A percentile compares a stretch with the other conserved stretches of the same genome.
Evolutionary conservation across 2,329 filamentous ascomycete species (phyloP).

Genomic region (Hypoxylon sp.): DNA sequence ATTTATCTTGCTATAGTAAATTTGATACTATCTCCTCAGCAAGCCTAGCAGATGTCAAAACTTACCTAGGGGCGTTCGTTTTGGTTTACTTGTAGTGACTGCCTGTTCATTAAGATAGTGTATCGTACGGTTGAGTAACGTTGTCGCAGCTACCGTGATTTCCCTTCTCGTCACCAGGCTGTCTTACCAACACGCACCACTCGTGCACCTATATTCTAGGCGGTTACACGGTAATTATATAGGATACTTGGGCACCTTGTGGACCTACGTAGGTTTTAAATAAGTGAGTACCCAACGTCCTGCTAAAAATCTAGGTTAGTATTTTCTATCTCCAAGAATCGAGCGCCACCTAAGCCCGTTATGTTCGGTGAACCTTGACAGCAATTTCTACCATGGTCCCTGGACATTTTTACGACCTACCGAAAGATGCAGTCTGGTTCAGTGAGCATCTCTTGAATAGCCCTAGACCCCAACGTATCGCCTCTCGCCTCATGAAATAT

Average conservation of each 20-base stretch:
- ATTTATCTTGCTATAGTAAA: not conserved
- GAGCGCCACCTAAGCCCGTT: too few relatives aligned
- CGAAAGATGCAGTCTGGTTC: slow-evolving; percentile 44
- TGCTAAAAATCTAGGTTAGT: too few relatives aligned
- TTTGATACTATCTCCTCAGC: not conserved
- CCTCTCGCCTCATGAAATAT: slow-evolving; percentile 52
- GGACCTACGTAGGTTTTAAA: too few relatives aligned
- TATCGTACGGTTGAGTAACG: too few relatives aligned
- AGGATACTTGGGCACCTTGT: too few relatives aligned
- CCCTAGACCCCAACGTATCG: slow-evolving; percentile 52
- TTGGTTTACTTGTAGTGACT: not conserved
- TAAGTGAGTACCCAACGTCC: too few relatives aligned
- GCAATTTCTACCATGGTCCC: not conserved
- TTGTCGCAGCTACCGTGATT: not conserved
- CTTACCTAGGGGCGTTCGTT: not conserved
- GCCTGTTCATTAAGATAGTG: not conserved
- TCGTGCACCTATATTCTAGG: not conserved
- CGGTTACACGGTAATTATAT: not conserved
- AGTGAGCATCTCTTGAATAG: slow-evolving; percentile 21
- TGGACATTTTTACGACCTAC: slow-evolving; percentile 29
- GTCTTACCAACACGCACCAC: not conserved
- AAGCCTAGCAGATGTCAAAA: not conserved
- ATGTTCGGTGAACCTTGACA: not conserved
- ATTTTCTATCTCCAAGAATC: too few relatives aligned
- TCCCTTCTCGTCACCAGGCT: not conserved